These are phyloP conservation scores for slime mould (Dictyostelium discoideum) DNA, from an alignment of 78 protist species.

Conservation along the genomic window dicty_2.7 NC_007089.4:4359001-4359500, in stretches of 20 bases:
- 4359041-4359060: slow-evolving; percentile 13
- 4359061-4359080: slow-evolving; percentile 68
- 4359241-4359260: not conserved
- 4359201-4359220: not conserved
- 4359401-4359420: no score
- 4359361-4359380: slow-evolving; percentile 58
- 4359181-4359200: not conserved
- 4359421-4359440: no score
- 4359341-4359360: slow-evolving; percentile 70
- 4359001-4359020: slow-evolving; percentile 33
- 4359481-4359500: no score
- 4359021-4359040: slow-evolving; percentile 25
- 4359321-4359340: slow-evolving; percentile 47
- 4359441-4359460: no score
- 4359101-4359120: slow-evolving; percentile 71
- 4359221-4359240: no score
- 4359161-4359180: slow-evolving; percentile 40
- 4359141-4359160: slow-evolving; percentile 42
- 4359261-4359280: not conserved
- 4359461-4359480: no score
- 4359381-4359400: slow-evolving; percentile 31
- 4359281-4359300: slow-evolving; percentile 41
- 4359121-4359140: slow-evolving; percentile 37
- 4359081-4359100: slow-evolving; percentile 58
- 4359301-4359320: slow-evolving; percentile 55